Percentiles rank a stretch among this genome's conserved stretches.
phyloP scores from a whole-genome alignment of 805 yeast genomes.

The Saccharomycopsis vini region DNA sequence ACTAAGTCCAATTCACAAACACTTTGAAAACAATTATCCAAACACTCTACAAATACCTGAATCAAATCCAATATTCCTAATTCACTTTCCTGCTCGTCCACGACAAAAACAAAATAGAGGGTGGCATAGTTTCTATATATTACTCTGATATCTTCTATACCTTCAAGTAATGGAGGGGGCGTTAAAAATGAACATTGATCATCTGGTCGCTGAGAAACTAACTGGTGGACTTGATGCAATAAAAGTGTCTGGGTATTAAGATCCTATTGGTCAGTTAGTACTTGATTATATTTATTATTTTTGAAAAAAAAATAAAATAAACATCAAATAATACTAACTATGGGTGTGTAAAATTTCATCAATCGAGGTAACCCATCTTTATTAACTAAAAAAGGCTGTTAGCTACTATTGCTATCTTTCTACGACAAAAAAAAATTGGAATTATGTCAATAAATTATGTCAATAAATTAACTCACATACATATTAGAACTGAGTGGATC shows the following conservation, averaged over 20 bases:
- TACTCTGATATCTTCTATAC: constrained; percentile 69
- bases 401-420: too few relatives aligned
- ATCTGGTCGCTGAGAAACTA: constrained; percentile 62
- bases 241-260: constrained; percentile 72
- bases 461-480: constrained; percentile 34
- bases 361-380: constrained; percentile 85
- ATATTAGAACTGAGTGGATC: constrained; percentile 83
- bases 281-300: background rate
- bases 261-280: constrained; percentile 31
- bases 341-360: constrained; percentile 85
- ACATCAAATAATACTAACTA: constrained; percentile 27
- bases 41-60: constrained; percentile 92
- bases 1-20: constrained; percentile 94
- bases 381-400: constrained; percentile 44
- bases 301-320: background rate
- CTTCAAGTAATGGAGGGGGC: constrained; percentile 67
- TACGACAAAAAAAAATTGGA: too few relatives aligned
- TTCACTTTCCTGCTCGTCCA: constrained; percentile 93
- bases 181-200: constrained; percentile 83
- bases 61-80: constrained; percentile 88
- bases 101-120: constrained; percentile 89
- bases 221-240: constrained; percentile 71
- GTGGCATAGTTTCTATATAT: constrained; percentile 94
- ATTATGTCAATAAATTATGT: too few relatives aligned
- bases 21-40: constrained; percentile 86